A percentile compares a stretch with the other conserved stretches of the same genome.
Conservation (phyloP, 306 rosid species). For the Begonia masoniana region DNA sequence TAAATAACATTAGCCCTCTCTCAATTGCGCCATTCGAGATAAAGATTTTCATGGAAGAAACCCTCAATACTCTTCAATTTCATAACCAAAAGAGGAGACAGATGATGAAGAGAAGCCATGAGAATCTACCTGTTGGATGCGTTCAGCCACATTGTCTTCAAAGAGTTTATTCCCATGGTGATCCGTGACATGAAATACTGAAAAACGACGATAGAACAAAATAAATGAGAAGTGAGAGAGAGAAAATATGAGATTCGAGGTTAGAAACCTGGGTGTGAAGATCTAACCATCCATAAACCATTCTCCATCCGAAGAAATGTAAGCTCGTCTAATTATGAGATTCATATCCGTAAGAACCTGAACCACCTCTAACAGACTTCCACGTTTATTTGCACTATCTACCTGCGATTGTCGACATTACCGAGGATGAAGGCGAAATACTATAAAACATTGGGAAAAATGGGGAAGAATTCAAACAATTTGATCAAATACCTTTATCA, state of each 20-base stretch:
- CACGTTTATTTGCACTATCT: conserved; percentile 87
- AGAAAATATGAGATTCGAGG: not conserved
- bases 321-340: conserved; percentile 72
- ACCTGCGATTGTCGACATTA: conserved; percentile 31
- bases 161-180: conserved; percentile 64
- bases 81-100: not conserved
- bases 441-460: not conserved
- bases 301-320: conserved; percentile 93
- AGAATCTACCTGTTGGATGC: conserved; percentile 83
- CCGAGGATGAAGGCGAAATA: not conserved
- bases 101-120: not conserved
- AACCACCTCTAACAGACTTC: conserved; percentile 86
- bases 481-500: conserved; percentile 54
- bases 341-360: conserved; percentile 87
- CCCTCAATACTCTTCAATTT: not conserved
- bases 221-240: not conserved
- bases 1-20: too few relatives aligned
- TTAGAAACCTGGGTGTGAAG: conserved; percentile 3
- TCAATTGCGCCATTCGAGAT: too few relatives aligned
- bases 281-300: conserved; percentile 98
- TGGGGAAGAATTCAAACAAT: conserved; percentile 3
- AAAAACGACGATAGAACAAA: conserved; percentile 8
- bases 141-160: conserved; percentile 64
- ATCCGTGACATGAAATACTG: conserved; percentile 89
- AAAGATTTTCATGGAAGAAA: not conserved